Conservation (phyloP, 1,284 basidiomycete genomes). For the Thecaphora frezii region DNA sequence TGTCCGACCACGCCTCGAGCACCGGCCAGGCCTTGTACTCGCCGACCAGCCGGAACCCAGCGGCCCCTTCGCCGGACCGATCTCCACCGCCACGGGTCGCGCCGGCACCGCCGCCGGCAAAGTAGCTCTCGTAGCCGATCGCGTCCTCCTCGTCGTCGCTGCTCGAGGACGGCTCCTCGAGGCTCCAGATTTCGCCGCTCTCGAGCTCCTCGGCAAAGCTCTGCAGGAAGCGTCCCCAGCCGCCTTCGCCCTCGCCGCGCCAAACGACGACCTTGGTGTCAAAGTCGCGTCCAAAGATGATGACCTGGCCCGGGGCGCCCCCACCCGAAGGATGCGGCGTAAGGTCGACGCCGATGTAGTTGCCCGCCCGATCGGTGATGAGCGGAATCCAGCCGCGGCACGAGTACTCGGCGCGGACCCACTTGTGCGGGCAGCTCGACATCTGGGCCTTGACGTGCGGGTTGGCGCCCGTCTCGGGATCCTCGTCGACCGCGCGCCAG, state of each 20-base stretch:
- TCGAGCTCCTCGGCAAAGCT: conserved; percentile 90
- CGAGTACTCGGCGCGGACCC: conserved; percentile 86
- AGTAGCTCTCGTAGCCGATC: conserved; percentile 56
- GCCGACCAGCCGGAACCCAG: conserved; percentile 47
- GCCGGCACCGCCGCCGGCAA: conserved; percentile 45
- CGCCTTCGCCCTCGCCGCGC: conserved; percentile 73
- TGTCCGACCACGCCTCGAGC: conserved; percentile 56
- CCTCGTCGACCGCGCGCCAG: conserved; percentile 55
- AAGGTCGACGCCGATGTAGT: conserved; percentile 94
- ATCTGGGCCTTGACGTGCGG: conserved; percentile 63
- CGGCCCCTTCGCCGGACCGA: conserved; percentile 45
- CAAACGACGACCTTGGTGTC: conserved; percentile 91
- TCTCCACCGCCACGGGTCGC: conserved; percentile 47
- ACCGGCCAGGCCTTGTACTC: conserved; percentile 56
- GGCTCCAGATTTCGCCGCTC: conserved; percentile 67
- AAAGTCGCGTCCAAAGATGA: conserved; percentile 95
- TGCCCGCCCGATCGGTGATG: conserved; percentile 87
- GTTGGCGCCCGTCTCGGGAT: conserved; percentile 50
- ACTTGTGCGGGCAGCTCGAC: conserved; percentile 86
- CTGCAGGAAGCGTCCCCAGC: conserved; percentile 95
- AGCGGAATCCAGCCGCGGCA: conserved; percentile 95
- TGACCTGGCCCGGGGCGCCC: conserved; percentile 85
- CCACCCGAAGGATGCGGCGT: conserved; percentile 66
- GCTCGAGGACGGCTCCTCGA: conserved; percentile 33
- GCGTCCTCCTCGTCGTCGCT: conserved; percentile 50